Base-by-base conservation (phyloP, 306 rosid species). In the Glycine tomentella region DNA sequence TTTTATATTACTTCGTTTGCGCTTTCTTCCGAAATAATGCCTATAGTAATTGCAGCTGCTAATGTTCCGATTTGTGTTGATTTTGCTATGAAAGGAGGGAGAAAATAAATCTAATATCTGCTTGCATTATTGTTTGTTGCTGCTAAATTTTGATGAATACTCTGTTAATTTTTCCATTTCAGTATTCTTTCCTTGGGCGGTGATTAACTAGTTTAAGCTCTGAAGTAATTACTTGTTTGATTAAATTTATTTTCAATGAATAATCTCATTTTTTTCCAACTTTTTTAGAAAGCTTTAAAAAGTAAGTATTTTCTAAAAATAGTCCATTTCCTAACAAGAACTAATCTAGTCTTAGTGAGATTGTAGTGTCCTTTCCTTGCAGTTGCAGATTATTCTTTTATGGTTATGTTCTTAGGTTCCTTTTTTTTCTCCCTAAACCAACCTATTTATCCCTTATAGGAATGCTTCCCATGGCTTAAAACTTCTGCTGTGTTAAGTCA, bases 101-200 rank as follows among this genome's bases (percentile, higher is more conserved):
- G 8, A 69, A 76, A 10, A 55, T 4, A 3, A 64, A 80, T 84
- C 9, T 16, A 8, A 70, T 20, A 45, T 63, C 4, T 52, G 14
- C 61, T 44, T 50, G 64, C 40, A 63, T 63, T 38, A 1, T 70
- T 31, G n/a, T 63, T 20, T 53, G 1, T 73, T 48, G 5, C 50
- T 56, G 50, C 25, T 20, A 8, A 13, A 36, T 58, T 57, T 56
- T 31, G 15, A 40, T 9, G 51, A 66, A 56, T 64, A 53, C 69
- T 65, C 11, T 68, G 42, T 40, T 20, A 8, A 9, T 31, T 36
- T 78, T 59, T 42, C 20, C 50, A 53, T 81, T 81, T 58, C 68
- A 14, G 52, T 25, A 14, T 58, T 40, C 49, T 40, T 40, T 25
- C 13, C 46, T 16, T 9, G 52, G 8, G 16, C 5, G 12, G 14